Evolutionary conservation across 2,329 filamentous ascomycete species (phyloP).

Genomic region (Alternaria sp.): DNA sequence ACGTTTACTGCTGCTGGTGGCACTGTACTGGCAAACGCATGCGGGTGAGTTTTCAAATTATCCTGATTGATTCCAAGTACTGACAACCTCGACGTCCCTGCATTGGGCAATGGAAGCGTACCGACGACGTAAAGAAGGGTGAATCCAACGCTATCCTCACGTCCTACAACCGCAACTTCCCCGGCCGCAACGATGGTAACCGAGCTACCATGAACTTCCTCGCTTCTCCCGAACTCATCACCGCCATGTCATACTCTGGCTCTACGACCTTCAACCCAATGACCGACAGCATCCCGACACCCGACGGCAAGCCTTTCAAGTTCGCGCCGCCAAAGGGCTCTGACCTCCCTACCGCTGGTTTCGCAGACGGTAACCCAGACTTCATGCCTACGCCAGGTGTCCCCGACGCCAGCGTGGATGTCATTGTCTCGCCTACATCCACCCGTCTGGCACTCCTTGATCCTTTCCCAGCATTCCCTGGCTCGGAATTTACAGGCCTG

Average conservation of each 20-base stretch:
- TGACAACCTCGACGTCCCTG: slow-evolving; percentile 65
- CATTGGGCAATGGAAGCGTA: slow-evolving; percentile 90
- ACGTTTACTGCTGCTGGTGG: slow-evolving; percentile 89
- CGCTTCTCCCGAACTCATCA: slow-evolving; percentile 94
- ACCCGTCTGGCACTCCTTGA: slow-evolving; percentile 89
- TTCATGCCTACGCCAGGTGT: slow-evolving; percentile 76
- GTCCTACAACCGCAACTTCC: slow-evolving; percentile 99
- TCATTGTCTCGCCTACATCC: slow-evolving; percentile 86
- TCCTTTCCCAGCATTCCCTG: slow-evolving; percentile 85
- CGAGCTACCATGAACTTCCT: slow-evolving; percentile 98
- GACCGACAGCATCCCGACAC: slow-evolving; percentile 81
- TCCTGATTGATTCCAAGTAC: not conserved
- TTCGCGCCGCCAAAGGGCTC: slow-evolving; percentile 76
- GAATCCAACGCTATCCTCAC: slow-evolving; percentile 93
- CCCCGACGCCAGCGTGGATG: slow-evolving; percentile 72
- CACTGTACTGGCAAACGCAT: slow-evolving; percentile 91
- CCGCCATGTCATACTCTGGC: slow-evolving; percentile 92
- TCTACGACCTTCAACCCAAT: slow-evolving; percentile 95
- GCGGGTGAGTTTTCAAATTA: slow-evolving; percentile 54
- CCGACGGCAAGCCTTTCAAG: slow-evolving; percentile 80
- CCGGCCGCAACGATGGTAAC: slow-evolving; percentile 95
- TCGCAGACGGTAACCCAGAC: slow-evolving; percentile 76
- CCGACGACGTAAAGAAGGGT: slow-evolving; percentile 82
- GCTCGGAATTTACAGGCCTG: slow-evolving; percentile 74
- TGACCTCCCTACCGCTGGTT: slow-evolving; percentile 72